Evolutionary conservation across 2,329 filamentous ascomycete genomes (phyloP), one percentile per base, ranked within the genome.

Genomic region (Ceratocystis harringtonii): DNA sequence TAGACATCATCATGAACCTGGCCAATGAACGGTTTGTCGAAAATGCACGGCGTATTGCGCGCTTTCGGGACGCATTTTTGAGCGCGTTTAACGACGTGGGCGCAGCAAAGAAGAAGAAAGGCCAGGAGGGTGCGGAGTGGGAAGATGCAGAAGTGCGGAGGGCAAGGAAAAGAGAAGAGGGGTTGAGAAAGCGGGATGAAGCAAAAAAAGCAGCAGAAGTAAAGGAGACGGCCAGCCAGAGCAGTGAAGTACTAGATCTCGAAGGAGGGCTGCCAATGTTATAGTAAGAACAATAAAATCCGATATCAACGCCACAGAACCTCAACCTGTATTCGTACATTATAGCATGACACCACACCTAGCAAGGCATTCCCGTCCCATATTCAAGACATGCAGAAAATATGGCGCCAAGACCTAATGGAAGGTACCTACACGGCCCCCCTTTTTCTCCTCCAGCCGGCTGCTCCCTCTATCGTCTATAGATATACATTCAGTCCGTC

Each of bases 11-110:
- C 15, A 75, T 92, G 12, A 74, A 76, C 2, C 81, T 95, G 65
- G 84, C 87, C 6, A 92, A 94, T 71, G 83, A 90, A 73, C 79
- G 88, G 62, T 92, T 94, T 71, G 75, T 72, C 7, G 84, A 87
- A 72, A 94, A 92, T 70, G 74, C 76, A 22, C 84, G 83, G 70
- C 79, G 88, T 58, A 90, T 88, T 68, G 78, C 79, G 61, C 78
- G 87, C 52, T 90, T 92, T 69, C 77, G 80, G 57, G 69, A 71
- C 1, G 79, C 81, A 5, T 74, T 89, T 52, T 22, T 55, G 28
- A 15, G 48, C 41, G 63, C 62, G 8, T 62, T 67, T 60, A 30
- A 25, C 5, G 12, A 25, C 19, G 67, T 45, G 8, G n/a, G 17
- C 6, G 67, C 62, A 73, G 72, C 58, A 68, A 71, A n/a, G 72